Percentiles rank a stretch among this genome's conserved stretches.
Evolutionary conservation across 495 filamentous ascomycete species (phyloP).

Genomic region (Neurospora africana): DNA sequence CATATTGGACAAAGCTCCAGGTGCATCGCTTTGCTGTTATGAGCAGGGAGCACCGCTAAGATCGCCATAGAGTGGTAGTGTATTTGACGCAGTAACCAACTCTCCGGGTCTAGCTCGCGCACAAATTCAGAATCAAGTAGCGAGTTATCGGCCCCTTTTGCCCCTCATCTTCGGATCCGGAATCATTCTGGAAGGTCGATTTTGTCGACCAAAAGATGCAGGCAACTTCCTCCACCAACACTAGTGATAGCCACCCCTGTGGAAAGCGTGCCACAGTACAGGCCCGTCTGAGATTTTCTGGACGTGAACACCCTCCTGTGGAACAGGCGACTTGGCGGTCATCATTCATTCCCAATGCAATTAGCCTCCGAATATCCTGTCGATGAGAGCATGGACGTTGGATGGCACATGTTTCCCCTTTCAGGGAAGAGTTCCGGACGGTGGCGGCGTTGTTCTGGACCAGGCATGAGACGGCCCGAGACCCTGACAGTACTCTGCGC

Average conservation of each 20-base stretch:
- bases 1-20: not conserved
- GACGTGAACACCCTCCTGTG: not conserved
- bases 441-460: conserved; percentile 6
- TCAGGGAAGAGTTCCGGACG: conserved; percentile 11
- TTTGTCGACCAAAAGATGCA: conserved; percentile 6
- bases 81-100: not conserved
- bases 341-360: conserved; percentile 1
- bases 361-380: conserved; percentile 4
- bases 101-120: not conserved
- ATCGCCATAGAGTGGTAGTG: not conserved
- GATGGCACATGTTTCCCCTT: conserved; percentile 11
- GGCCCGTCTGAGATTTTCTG: not conserved
- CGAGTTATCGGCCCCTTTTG: not conserved
- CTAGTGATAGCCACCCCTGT: not conserved
- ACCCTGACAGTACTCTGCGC: not conserved
- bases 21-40: not conserved
- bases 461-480: not conserved
- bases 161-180: conserved; percentile 1
- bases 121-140: not conserved
- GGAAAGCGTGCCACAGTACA: not conserved
- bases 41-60: not conserved
- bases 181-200: conserved; percentile 4
- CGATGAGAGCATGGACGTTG: conserved; percentile 9
- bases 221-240: not conserved
- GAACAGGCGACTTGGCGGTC: conserved; percentile 6